Conservation (phyloP, 2,329 filamentous ascomycete genomes). For the Amesomyces nigricolor region DNA sequence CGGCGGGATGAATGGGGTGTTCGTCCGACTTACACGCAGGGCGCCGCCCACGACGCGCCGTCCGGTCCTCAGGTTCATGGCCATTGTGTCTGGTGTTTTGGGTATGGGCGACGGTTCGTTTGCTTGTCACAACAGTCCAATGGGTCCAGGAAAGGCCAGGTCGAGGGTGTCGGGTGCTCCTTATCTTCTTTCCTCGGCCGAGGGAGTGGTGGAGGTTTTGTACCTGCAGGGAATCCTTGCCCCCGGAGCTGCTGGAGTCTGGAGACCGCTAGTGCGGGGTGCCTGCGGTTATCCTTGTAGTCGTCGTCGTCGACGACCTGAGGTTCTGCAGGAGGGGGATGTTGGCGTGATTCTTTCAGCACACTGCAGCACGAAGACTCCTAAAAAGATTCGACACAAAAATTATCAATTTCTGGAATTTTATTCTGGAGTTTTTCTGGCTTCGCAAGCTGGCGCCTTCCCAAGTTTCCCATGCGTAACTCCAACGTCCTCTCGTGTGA, state of each 20-base stretch:
- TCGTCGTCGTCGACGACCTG: not conserved
- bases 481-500: not conserved
- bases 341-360: too few species aligned
- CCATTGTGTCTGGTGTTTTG: constrained; percentile 39
- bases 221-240: constrained; percentile 1
- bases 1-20: not conserved
- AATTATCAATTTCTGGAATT: not conserved
- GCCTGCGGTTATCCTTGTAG: constrained; percentile 4
- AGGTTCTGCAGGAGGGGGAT: too few species aligned
- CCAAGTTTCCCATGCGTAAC: not conserved
- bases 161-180: not conserved
- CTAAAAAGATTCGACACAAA: too few species aligned
- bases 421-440: not conserved
- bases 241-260: not conserved
- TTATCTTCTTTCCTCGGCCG: constrained; percentile 10
- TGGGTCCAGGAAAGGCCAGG: not conserved
- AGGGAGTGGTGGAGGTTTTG: constrained; percentile 5
- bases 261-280: constrained; percentile 19
- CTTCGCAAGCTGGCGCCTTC: not conserved
- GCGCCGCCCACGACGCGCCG: constrained; percentile 58
- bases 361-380: too few species aligned
- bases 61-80: constrained; percentile 57
- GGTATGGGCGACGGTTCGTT: not conserved
- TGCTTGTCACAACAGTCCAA: not conserved
- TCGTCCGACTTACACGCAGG: constrained; percentile 49